Percentiles rank a stretch among this genome's conserved stretches.
phyloP scores from a whole-genome alignment of 805 yeast genomes.

The Pichia exigua region DNA sequence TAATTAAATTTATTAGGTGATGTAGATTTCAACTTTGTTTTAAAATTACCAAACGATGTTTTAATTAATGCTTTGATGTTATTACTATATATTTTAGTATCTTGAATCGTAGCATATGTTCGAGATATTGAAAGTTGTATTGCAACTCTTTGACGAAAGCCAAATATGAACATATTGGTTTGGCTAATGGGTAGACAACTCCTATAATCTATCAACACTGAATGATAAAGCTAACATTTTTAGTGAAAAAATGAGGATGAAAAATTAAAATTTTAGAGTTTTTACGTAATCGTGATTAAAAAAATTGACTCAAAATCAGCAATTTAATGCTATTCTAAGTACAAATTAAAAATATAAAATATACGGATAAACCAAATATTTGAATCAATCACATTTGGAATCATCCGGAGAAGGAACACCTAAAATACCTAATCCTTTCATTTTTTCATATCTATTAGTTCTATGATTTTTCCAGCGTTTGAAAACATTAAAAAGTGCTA shows the following conservation, averaged over 20 bases:
- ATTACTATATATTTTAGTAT: not conserved
- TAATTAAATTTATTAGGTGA: conserved; percentile 5
- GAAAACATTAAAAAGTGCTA: not conserved
- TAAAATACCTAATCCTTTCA: conserved; percentile 13
- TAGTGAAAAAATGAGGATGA: not conserved
- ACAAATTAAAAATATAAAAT: not conserved
- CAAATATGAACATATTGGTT: not conserved
- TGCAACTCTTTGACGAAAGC: not conserved
- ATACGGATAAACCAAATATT: not conserved
- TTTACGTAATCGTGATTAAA: not conserved
- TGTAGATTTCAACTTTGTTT: conserved; percentile 2
- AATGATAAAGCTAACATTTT: too few relatives aligned
- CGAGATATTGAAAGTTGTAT: not conserved
- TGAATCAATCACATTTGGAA: conserved; percentile 11
- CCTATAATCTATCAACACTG: too few relatives aligned
- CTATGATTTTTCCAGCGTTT: not conserved
- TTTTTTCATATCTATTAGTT: conserved; percentile 7
- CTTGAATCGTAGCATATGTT: not conserved
- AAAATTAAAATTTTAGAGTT: not conserved
- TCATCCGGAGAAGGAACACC: conserved; percentile 11
- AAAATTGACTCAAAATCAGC: not conserved
- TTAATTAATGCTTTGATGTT: conserved; percentile 6
- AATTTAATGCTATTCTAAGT: not conserved
- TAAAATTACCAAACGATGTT: conserved; percentile 10
- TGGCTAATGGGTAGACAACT: not conserved